A percentile compares a stretch with the other conserved stretches of the same genome.
These are phyloP conservation scores for Aspergillus pseudotamarii DNA, from an alignment of 2,329 filamentous ascomycete species.

Conservation along the genomic window DNA sequence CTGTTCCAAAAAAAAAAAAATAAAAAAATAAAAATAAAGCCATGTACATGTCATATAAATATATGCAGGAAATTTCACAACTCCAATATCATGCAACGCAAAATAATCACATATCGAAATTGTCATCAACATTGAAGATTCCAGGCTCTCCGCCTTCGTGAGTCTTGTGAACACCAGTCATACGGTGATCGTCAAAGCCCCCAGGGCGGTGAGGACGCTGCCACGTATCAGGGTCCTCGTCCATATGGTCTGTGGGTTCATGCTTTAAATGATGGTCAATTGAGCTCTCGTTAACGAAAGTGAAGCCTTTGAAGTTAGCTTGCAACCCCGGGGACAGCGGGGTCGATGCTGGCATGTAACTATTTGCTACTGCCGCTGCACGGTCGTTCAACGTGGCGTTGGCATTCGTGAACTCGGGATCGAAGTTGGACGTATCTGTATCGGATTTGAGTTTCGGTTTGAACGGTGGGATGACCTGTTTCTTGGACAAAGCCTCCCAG, in stretches of 20 bases:
- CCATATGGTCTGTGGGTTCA: conserved; percentile 43
- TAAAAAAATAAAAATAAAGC: conserved; percentile 9
- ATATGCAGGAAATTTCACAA: conserved; percentile 38
- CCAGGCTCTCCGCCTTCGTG: conserved; percentile 41
- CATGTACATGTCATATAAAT: conserved; percentile 35
- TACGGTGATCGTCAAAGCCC: conserved; percentile 42
- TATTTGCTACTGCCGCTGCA: conserved; percentile 80
- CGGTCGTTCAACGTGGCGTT: conserved; percentile 88
- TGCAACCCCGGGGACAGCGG: conserved; percentile 94
- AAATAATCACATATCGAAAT: conserved; percentile 50
- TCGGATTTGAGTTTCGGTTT: conserved; percentile 96
- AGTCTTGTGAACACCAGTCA: conserved; percentile 48
- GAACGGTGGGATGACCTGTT: conserved; percentile 93
- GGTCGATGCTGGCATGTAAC: conserved; percentile 80
- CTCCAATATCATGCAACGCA: conserved; percentile 41
- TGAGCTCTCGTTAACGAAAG: conserved; percentile 96
- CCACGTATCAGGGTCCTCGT: conserved; percentile 42
- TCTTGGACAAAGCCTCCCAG: conserved; percentile 85
- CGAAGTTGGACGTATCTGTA: conserved; percentile 96
- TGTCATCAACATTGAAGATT: conserved; percentile 48
- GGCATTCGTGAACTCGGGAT: conserved; percentile 95
- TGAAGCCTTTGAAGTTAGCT: conserved; percentile 97
- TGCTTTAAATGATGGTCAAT: conserved; percentile 65
- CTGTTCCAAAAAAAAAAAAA: conserved; percentile 11
- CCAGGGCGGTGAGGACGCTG: conserved; percentile 36